A percentile compares a stretch with the other conserved stretches of the same genome.
phyloP scores from a whole-genome alignment of 2,329 filamentous ascomycete species.

The Colletotrichum simmondsii region DNA sequence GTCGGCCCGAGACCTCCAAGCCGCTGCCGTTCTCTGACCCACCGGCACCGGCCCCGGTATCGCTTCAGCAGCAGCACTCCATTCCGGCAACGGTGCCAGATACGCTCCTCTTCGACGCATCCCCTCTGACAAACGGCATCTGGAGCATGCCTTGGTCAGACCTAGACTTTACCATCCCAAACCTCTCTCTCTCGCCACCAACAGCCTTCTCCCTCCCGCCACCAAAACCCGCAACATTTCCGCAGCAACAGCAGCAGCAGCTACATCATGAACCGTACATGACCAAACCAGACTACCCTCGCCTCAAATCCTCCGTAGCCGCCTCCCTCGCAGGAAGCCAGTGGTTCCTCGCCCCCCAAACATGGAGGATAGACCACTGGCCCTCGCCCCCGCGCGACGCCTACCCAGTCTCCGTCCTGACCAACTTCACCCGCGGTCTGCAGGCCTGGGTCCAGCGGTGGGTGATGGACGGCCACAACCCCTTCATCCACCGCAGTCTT shows the following conservation, averaged over 20 bases:
- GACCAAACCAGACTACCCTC: background rate
- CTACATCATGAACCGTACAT: background rate
- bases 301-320: background rate
- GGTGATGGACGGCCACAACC: slow-evolving; percentile 38
- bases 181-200: background rate
- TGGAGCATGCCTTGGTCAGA: slow-evolving; percentile 9
- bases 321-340: background rate
- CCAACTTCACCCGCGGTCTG: slow-evolving; percentile 39
- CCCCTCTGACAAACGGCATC: background rate
- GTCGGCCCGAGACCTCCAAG: background rate
- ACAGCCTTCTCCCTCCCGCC: background rate
- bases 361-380: slow-evolving; percentile 36
- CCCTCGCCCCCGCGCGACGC: slow-evolving; percentile 3
- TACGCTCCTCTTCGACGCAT: background rate
- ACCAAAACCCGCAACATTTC: background rate
- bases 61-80: background rate
- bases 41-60: background rate
- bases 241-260: background rate
- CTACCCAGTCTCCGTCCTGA: slow-evolving; percentile 34
- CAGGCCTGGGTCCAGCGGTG: slow-evolving; percentile 40
- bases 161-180: background rate
- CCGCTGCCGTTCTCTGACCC: background rate
- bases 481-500: slow-evolving; percentile 40
- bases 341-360: slow-evolving; percentile 37
- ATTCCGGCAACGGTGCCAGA: background rate